phyloP scores from a whole-genome alignment of 495 filamentous ascomycete species.

The Penicillium flavigenum region DNA sequence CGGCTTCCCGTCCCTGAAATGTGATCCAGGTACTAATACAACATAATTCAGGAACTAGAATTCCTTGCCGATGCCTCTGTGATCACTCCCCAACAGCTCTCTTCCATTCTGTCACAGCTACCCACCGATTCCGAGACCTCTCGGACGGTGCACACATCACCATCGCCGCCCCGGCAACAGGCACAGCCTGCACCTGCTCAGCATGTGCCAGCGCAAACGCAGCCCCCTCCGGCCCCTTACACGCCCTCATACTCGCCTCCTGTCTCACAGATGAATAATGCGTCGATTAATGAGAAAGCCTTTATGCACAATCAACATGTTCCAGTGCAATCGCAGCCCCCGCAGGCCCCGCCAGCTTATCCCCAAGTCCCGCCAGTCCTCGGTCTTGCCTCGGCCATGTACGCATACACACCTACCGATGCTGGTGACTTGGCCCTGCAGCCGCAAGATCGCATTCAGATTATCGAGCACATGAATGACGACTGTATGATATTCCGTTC shows the following conservation, averaged over 20 bases:
- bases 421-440: constrained; percentile 74
- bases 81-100: constrained; percentile 68
- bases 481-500: constrained; percentile 63
- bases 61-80: constrained; percentile 76
- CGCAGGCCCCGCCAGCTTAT: constrained; percentile 53
- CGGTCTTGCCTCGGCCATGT: constrained; percentile 74
- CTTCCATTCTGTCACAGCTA: constrained; percentile 68
- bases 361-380: constrained; percentile 58
- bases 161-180: constrained; percentile 17
- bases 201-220: constrained; percentile 31
- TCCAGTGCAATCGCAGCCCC: constrained; percentile 37
- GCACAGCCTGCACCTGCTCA: constrained; percentile 31
- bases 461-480: constrained; percentile 87
- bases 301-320: constrained; percentile 50
- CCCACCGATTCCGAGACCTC: constrained; percentile 55
- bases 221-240: constrained; percentile 40
- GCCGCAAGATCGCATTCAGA: constrained; percentile 71
- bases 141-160: constrained; percentile 10
- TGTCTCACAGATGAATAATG: constrained; percentile 48
- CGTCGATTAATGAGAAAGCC: constrained; percentile 53
- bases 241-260: constrained; percentile 44
- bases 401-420: constrained; percentile 76
- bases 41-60: constrained; percentile 76
- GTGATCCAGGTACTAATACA: constrained; percentile 10
- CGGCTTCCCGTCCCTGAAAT: constrained; percentile 8